These are phyloP conservation scores for Halocafeteria seosinensis DNA, from an alignment of 108 stramenopile genomes.

Conservation along the genomic window DNA sequence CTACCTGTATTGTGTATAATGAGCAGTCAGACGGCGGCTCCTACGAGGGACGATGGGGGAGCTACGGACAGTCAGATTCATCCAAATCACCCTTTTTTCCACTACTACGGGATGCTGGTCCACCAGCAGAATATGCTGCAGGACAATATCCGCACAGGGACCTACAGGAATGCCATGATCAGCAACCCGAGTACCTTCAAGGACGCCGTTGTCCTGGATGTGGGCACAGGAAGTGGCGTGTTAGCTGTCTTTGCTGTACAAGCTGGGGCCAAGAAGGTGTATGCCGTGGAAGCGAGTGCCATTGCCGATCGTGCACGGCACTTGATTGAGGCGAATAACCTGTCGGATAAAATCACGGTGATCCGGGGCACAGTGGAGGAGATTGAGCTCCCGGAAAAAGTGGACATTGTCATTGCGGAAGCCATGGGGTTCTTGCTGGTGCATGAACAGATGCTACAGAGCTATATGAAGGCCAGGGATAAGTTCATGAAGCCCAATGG, in stretches of 20 bases:
- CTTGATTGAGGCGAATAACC: constrained; percentile 19
- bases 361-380: constrained; percentile 41
- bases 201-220: constrained; percentile 44
- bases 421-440: constrained; percentile 50
- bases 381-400: constrained; percentile 41
- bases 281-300: constrained; percentile 44
- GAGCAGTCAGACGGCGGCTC: no score
- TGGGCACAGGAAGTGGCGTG: constrained; percentile 47
- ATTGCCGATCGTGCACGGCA: constrained; percentile 28
- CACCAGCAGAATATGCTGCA: constrained; percentile 48
- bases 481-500: constrained; percentile 37
- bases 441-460: constrained; percentile 51
- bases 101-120: constrained; percentile 25
- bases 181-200: constrained; percentile 30
- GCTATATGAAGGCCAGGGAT: constrained; percentile 33
- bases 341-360: constrained; percentile 3
- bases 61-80: background rate
- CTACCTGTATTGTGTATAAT: no score
- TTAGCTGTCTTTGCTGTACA: constrained; percentile 46
- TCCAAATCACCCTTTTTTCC: constrained; percentile 18
- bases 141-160: constrained; percentile 37
- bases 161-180: constrained; percentile 39
- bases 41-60: no score
- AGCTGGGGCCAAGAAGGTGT: constrained; percentile 38
- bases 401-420: constrained; percentile 48